Evolutionary conservation across 768 basidiomycete species (phyloP).

Genomic region (Suillus hirtellus): DNA sequence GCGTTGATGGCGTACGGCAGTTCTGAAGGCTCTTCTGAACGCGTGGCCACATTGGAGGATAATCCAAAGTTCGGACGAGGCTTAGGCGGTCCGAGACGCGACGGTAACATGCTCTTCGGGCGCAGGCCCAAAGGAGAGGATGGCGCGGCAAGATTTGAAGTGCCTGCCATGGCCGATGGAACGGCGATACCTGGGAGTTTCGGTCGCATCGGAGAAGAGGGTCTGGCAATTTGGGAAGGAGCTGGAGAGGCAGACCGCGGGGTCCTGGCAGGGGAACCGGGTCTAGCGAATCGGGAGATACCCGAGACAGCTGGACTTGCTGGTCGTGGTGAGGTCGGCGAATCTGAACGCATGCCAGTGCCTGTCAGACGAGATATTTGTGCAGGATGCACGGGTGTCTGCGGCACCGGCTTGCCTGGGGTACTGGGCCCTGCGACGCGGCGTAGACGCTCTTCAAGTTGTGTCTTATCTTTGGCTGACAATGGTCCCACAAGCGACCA

Average conservation of each 20-base stretch:
- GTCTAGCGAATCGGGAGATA: constrained; percentile 42
- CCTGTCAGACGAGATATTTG: constrained; percentile 57
- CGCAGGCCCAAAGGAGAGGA: constrained; percentile 43
- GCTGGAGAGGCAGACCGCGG: constrained; percentile 39
- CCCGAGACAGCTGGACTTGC: constrained; percentile 45
- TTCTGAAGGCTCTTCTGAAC: constrained; percentile 32
- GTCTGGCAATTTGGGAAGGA: constrained; percentile 39
- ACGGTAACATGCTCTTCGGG: constrained; percentile 72
- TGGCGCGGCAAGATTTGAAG: constrained; percentile 31
- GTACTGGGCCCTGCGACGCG: constrained; percentile 70
- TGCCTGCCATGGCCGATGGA: constrained; percentile 15
- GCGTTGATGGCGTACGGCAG: constrained; percentile 27
- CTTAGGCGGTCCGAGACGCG: constrained; percentile 69
- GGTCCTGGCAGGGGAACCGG: constrained; percentile 41
- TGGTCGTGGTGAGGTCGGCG: constrained; percentile 51
- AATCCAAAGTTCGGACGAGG: constrained; percentile 37
- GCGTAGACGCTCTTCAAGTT: constrained; percentile 86
- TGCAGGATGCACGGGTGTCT: constrained; percentile 42
- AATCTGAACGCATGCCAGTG: constrained; percentile 47
- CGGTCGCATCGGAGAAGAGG: constrained; percentile 51
- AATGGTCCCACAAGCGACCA: constrained; percentile 78
- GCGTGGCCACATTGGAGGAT: constrained; percentile 25
- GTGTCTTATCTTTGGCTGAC: constrained; percentile 86
- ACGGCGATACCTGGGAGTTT: constrained; percentile 40
- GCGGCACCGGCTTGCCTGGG: constrained; percentile 41